Evolutionary conservation across 345 rosid genomes (phyloP), one percentile per base, ranked within the genome.

Genomic region (Hibiscus tridactylites): DNA sequence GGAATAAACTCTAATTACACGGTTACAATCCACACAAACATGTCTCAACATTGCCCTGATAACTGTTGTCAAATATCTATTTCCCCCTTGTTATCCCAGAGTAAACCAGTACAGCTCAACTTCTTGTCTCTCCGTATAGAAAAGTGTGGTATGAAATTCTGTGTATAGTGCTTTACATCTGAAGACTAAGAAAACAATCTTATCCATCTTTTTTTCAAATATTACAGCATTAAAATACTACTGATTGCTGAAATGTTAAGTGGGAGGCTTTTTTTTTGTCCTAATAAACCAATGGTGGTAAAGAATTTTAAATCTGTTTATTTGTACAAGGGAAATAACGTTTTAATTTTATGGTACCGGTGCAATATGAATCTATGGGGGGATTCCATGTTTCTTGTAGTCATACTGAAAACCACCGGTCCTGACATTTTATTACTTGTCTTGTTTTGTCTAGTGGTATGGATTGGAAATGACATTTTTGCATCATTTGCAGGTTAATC

Each of bases 401-500:
- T 69, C 49, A 52, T 53, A 42, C 3, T 68, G 21, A 28, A 29
- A 17, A 35, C 13, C 7, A 37, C 16, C 9, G 21, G 3, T 3
- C 49, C 5, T 8, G 17, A 19, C 46, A 21, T 6, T 58, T 3
- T 21, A 15, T 42, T 42, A 3, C 16, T 53, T 53, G 1, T 53
- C 3, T 56, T 70, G 65, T 37, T 70, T 42, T 21, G 24, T 21
- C 24, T 21, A 13, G 13, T 42, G 21, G 11, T 39, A 24, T 44
- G 4, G 3, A 58, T 9, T 24, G 42, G 9, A 24, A 42, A 13
- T 28, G 12, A 59, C 31, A 56, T 54, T 74, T 65, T 65, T 28
- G 63, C 75, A 44, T 60, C 56, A 35, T 72, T 6, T 65, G 58
- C 84, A 95, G 99, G 89, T 96, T 70, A 96, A 96, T 82, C 86